Base-by-base conservation (phyloP, 371 early-diverging fungal genomes). In the Coemansia sp. region DNA sequence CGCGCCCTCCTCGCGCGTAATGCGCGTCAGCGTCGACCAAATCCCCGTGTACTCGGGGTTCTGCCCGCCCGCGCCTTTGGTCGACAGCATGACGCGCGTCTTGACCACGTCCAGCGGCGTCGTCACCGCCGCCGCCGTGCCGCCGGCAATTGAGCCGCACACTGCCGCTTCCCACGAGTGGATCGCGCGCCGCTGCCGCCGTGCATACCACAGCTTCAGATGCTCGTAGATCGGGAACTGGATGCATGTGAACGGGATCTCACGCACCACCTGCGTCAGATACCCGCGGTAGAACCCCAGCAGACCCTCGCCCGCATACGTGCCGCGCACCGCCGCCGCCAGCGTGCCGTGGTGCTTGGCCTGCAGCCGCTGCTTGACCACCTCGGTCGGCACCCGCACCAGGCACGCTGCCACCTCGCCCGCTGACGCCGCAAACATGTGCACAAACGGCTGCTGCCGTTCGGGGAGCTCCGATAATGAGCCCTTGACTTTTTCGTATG, bases 181-280 rank as follows among this genome's bases (percentile, higher is more conserved):
- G 18, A 87, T 80, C 40, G 64, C 75, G 33, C 82, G 61, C 32
- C 84, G 79, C 10, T 86, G 48, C 2, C 66, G 57, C 12, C n/a
- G 56, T 11, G 84, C 72, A 62, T 84, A 81, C 36, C 70, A 60
- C 61, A 78, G 76, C 76, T 96, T 97, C 60, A 95, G 82, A 59
- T 84, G 88, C 78, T 97, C 98, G 72, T 94, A 97, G 34, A 97
- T 72, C 2, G 98, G 95, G 76, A 97, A 97, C 72, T 97, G 98
- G 34, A 97, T 88, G 78, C 95, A 95, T 0, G 95, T 86, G 72
- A 97, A 97, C 5, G 98, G 98, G 58, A 97, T 95, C 82, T 92
- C 93, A 40, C 97, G 84, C 38, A 91, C 89, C 3, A 97, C 89
- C 6, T 95, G 95, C 39, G 92, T 92, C 53, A 88, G 77, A 66